Base-by-base conservation (phyloP, 129 eudicot genomes). In the Arctium minus region DNA sequence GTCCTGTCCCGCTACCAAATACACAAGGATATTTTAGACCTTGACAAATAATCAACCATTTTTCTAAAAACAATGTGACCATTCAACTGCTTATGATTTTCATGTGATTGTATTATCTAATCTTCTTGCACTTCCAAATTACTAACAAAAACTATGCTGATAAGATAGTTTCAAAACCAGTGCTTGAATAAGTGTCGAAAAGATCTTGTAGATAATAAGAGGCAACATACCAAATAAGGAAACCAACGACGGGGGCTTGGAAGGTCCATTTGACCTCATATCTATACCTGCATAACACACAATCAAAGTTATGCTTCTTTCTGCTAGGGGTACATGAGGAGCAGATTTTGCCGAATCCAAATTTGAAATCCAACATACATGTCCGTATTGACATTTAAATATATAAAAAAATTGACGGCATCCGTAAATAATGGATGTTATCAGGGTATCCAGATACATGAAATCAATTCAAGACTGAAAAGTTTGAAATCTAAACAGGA, bases 221-320 rank as follows among this genome's bases (percentile, higher is more conserved):
- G 75, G 73, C 1, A 79, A 44, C 94, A 33, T 91, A 94, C 98
- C 98, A 81, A 94, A 94, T 79, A 94, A 84, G 67, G 97, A 91
- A 50, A 84, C 87, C 75, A 91, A 50, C 4, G 98, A 94, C 64
- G 97, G 94, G 39, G 91, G 91, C 85, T 88, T 94, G 68, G 97
- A 88, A 80, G 90, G 56, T 82, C 84, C 94, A 84, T 90, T 90
- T 78, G 92, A 77, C 76, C 84, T 77, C 87, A 78, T 80, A 60
- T 89, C 93, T 78, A 88, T 87, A 44, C 98, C 97, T 91, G 93
- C 86, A 85, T 37, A 73, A 72, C 80, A 76, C 72, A 38, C 73
- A 22, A 32, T 75, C 40, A 50, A 44, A 65, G 71, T 65, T 71
- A 78, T 78, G 74, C 46, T 71, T 70, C 56, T 53, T 71, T 83